Evolutionary conservation across 805 yeast species (phyloP).

Genomic region (Candida sphagnicola): DNA sequence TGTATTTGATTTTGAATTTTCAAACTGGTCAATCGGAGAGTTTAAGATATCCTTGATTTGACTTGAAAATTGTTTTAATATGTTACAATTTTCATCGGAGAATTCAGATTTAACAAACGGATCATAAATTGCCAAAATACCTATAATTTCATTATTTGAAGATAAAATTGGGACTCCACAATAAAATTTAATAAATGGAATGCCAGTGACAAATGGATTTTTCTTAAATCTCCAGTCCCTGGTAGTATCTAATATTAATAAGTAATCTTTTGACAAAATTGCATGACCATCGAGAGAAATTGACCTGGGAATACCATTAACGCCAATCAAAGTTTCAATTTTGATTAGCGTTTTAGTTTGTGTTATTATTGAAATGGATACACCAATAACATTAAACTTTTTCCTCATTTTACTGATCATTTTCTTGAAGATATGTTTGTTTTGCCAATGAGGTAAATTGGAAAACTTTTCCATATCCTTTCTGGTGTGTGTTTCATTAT

Average conservation of each 20-base stretch:
- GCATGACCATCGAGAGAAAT: conserved; percentile 69
- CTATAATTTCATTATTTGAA: conserved; percentile 43
- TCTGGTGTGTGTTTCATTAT: conserved; percentile 44
- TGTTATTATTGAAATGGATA: conserved; percentile 56
- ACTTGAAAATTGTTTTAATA: conserved; percentile 33
- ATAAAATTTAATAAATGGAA: conserved; percentile 59
- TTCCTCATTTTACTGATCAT: conserved; percentile 35
- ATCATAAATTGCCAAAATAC: conserved; percentile 59
- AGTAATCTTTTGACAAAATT: conserved; percentile 51
- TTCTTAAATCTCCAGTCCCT: conserved; percentile 65
- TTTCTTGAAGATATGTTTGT: conserved; percentile 31
- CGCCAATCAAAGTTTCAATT: conserved; percentile 43
- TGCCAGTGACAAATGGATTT: conserved; percentile 62
- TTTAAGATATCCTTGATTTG: conserved; percentile 42
- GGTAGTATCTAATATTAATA: conserved; percentile 56
- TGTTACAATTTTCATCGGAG: conserved; percentile 27
- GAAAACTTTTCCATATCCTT: conserved; percentile 39
- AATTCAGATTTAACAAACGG: conserved; percentile 34
- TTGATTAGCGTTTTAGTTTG: conserved; percentile 46
- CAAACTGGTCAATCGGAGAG: conserved; percentile 20
- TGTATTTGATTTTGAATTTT: conserved; percentile 9
- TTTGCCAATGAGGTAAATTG: conserved; percentile 47
- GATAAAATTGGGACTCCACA: conserved; percentile 55
- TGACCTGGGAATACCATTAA: conserved; percentile 49
- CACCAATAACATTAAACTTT: conserved; percentile 45